Evolutionary conservation across 2,329 filamentous ascomycete species (phyloP).

Genomic region (Aspergillus vadensis): DNA sequence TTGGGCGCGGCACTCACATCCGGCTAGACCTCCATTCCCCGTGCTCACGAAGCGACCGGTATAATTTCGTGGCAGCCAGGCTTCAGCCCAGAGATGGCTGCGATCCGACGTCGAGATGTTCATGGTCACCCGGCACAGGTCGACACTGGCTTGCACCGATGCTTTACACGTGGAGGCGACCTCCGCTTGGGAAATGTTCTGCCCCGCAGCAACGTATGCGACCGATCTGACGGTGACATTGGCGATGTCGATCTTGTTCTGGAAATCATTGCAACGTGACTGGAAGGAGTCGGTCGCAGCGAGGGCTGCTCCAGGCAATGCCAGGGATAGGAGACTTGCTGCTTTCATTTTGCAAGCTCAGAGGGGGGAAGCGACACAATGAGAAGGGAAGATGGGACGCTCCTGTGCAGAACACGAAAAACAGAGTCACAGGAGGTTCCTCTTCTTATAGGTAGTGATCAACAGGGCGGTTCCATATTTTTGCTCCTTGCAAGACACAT

Average conservation of each 20-base stretch:
- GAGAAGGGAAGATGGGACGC: neutral
- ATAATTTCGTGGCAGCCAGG: constrained; percentile 52
- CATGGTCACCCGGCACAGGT: constrained; percentile 47
- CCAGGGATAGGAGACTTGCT: neutral
- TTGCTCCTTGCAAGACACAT: neutral
- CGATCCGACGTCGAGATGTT: constrained; percentile 45
- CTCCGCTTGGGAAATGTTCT: constrained; percentile 1
- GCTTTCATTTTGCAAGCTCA: neutral
- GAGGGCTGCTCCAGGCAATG: neutral
- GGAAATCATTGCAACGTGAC: neutral
- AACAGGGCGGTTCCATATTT: neutral
- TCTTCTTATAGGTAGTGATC: neutral
- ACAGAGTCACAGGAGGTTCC: neutral
- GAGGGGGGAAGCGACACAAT: neutral
- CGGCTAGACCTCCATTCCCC: constrained; percentile 53
- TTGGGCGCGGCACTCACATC: constrained; percentile 40
- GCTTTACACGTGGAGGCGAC: neutral
- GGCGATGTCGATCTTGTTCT: neutral
- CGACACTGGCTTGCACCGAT: neutral
- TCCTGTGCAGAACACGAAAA: neutral
- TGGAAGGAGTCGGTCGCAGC: neutral
- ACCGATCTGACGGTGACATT: constrained; percentile 1
- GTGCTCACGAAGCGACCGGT: constrained; percentile 51
- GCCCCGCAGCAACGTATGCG: neutral
- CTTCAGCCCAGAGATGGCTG: constrained; percentile 51